These are phyloP conservation scores for Fraxinus floribunda DNA, from an alignment of 305 asterid species.

Conservation along the genomic window DNA sequence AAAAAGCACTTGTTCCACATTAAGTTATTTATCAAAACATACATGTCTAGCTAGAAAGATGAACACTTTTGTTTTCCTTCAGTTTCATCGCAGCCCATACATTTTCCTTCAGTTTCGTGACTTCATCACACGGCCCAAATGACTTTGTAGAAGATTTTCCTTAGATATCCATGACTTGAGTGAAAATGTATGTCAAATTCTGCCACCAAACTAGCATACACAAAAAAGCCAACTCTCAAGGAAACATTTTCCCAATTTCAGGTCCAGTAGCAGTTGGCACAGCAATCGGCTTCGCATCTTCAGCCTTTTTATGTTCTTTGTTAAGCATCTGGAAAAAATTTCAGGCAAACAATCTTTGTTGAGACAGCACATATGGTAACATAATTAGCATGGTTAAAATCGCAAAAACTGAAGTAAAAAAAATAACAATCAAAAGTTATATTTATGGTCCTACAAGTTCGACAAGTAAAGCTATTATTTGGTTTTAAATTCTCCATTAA, in stretches of 20 bases:
- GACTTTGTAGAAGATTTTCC: too few species aligned
- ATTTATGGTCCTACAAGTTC: neutral
- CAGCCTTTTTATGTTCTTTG: constrained; percentile 87
- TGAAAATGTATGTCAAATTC: neutral
- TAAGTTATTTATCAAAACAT: too few species aligned
- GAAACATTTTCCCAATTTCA: constrained; percentile 19
- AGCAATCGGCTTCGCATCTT: constrained; percentile 70
- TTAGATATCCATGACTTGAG: neutral
- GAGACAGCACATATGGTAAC: neutral
- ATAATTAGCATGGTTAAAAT: neutral
- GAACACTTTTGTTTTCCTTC: too few species aligned
- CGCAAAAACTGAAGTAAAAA: neutral
- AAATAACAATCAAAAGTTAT: neutral
- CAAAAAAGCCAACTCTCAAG: constrained; percentile 6
- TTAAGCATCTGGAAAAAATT: constrained; percentile 67
- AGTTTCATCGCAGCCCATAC: too few species aligned
- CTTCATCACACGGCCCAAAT: too few species aligned
- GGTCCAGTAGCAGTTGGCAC: constrained; percentile 72
- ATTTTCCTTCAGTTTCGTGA: too few species aligned
- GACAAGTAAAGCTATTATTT: too few species aligned
- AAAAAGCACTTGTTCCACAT: too few species aligned
- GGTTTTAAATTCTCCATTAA: too few species aligned
- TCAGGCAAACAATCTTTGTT: neutral
- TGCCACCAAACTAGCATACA: constrained; percentile 20
- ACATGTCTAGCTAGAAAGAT: too few species aligned